Base-by-base conservation (phyloP, 1,284 basidiomycete species). In the Ganoderma sinense region DNA sequence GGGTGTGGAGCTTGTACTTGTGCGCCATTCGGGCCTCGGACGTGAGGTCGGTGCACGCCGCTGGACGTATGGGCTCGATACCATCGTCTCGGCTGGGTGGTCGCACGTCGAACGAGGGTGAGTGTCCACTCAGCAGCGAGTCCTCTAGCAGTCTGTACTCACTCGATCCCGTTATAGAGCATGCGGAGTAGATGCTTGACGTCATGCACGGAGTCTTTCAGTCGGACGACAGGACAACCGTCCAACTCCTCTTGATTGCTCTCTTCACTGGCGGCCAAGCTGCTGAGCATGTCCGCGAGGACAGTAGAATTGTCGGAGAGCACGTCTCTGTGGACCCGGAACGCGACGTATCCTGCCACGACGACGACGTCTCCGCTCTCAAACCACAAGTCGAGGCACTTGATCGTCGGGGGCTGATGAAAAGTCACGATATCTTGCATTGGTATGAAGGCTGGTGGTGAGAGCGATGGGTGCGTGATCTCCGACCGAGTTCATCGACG, bases 271-370 rank as follows among this genome's bases (percentile, higher is more conserved):
- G 18, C 33, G 5, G 31, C 16, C 8, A 23, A 14, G 56, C 18
- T 20, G n/a, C 56, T 29, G 69, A 68, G 60, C 4, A 63, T n/a
- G 10, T 56, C 39, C 1, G 55, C 23, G 55, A 71, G 65, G 8
- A 64, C 45, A 2, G 29, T 11, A 10, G 69, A 67, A 31, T 45
- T 62, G 3, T 56, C 55, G 16, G 43, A 33, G 18, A 70, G 65
- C 4, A 64, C 51, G n/a, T 56, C 56, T 29, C 31, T 31, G 29
- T 70, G 65, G 18, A 70, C 36, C 16, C 65, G 62, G 55, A 36
- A 45, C 29, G 18, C 45, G 43, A n/a, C 33, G 20, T 33, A 31
- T 39, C 33, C 62, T 10, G 56, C 56, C 10, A 23, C 33, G 20
- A 59, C 8, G 33, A 59, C n/a, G 56, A 39, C 18, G n/a, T 39